A percentile compares a stretch with the other conserved stretches of the same genome.
Conservation (phyloP, 768 basidiomycete genomes). For the Russula compacta region DNA sequence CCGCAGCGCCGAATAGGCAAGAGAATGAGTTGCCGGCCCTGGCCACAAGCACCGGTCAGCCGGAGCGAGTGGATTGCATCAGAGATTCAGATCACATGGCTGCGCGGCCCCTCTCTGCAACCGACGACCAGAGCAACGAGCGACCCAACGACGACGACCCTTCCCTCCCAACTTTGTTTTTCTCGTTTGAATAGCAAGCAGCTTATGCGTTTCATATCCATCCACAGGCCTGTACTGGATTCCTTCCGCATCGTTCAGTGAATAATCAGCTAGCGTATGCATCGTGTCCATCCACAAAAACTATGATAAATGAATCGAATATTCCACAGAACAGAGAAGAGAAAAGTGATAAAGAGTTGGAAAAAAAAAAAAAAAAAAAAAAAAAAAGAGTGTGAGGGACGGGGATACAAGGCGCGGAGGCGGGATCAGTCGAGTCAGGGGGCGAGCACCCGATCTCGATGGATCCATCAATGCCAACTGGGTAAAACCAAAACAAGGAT, state of each 20-base stretch:
- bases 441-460: conserved; percentile 2
- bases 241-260: background rate
- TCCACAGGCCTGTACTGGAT: background rate
- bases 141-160: background rate
- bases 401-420: too few relatives aligned
- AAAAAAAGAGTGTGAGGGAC: background rate
- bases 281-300: background rate
- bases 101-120: background rate
- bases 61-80: background rate
- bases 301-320: background rate
- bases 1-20: background rate
- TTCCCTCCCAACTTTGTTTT: background rate
- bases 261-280: conserved; percentile 10
- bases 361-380: conserved; percentile 6
- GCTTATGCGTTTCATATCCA: conserved; percentile 1
- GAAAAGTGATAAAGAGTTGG: background rate
- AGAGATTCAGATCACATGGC: background rate
- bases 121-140: background rate
- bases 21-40: conserved; percentile 7
- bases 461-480: conserved; percentile 5
- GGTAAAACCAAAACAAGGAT: background rate
- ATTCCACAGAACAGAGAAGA: background rate
- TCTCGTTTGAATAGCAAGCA: conserved; percentile 4
- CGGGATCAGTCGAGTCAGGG: background rate
- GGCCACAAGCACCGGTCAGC: background rate